phyloP scores from a whole-genome alignment of 1,284 basidiomycete genomes.

The Tilletiaria anomala region DNA sequence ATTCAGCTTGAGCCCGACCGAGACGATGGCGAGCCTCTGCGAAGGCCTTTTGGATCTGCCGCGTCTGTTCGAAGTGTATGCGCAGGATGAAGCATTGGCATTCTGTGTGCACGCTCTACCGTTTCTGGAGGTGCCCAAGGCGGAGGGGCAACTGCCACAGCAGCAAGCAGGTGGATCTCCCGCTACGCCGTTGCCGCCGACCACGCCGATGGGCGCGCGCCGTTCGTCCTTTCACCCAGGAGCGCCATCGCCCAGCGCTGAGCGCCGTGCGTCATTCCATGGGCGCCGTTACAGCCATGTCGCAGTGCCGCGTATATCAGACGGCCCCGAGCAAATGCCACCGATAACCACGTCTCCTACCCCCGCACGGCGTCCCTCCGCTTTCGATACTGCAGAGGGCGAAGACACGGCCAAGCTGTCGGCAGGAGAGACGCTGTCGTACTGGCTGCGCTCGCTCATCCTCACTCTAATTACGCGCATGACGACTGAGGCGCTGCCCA shows the following conservation, averaged over 20 bases:
- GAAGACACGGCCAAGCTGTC: no score
- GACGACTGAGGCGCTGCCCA: slow-evolving; percentile 35
- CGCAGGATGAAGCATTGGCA: slow-evolving; percentile 73
- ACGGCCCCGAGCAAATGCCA: no score
- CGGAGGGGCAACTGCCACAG: no score
- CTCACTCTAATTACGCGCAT: slow-evolving; percentile 50
- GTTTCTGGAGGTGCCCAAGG: slow-evolving; percentile 41
- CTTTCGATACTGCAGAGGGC: no score
- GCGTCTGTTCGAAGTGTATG: slow-evolving; percentile 82
- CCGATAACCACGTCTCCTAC: no score
- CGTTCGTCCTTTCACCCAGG: background rate
- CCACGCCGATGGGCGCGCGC: background rate
- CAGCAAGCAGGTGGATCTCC: no score
- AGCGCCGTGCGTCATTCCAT: no score
- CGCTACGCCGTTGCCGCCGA: background rate
- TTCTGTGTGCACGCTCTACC: slow-evolving; percentile 75
- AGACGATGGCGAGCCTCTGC: slow-evolving; percentile 70
- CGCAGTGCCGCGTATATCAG: no score
- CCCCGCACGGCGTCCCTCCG: no score
- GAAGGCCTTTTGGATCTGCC: slow-evolving; percentile 87
- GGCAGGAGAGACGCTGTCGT: slow-evolving; percentile 53
- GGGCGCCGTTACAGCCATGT: no score
- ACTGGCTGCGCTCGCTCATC: slow-evolving; percentile 59
- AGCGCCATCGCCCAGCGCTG: background rate
- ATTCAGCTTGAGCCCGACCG: slow-evolving; percentile 81